A percentile compares a stretch with the other conserved stretches of the same genome.
Conservation (phyloP, 345 rosid species). For the Eucalyptus pauciflora region DNA sequence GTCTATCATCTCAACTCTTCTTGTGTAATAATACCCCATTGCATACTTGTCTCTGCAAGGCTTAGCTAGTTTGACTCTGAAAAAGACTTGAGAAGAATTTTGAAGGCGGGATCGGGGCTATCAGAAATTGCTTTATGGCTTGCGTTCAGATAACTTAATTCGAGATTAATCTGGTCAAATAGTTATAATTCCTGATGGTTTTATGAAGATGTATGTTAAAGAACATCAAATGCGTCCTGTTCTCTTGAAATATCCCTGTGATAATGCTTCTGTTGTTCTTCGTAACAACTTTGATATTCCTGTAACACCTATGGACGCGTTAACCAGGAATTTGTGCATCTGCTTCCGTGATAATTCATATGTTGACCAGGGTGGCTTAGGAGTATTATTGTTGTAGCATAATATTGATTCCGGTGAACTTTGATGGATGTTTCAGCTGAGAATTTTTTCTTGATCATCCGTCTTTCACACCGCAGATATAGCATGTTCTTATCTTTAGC, state of each 20-base stretch:
- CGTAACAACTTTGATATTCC: not conserved
- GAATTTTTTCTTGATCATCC: not conserved
- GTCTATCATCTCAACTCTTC: not conserved
- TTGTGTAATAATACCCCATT: not conserved
- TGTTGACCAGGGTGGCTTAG: not conserved
- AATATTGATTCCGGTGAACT: not conserved
- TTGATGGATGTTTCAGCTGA: not conserved
- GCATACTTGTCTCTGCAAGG: not conserved
- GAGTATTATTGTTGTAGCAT: not conserved
- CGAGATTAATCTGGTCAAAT: not conserved
- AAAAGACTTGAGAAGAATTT: not conserved
- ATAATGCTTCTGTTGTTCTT: not conserved
- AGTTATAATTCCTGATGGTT: not conserved
- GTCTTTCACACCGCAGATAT: not conserved
- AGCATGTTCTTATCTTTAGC: not conserved
- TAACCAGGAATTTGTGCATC: not conserved
- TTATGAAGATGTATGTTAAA: not conserved
- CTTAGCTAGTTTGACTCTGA: not conserved
- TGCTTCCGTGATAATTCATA: not conserved
- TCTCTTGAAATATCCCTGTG: not conserved
- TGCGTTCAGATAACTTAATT: not conserved
- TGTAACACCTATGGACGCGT: not conserved
- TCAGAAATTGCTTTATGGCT: not conserved
- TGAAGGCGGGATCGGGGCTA: not conserved
- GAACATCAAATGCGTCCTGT: not conserved